These are phyloP conservation scores for Claviceps africana DNA, from an alignment of 2,329 filamentous ascomycete genomes.

Conservation along the genomic window DNA sequence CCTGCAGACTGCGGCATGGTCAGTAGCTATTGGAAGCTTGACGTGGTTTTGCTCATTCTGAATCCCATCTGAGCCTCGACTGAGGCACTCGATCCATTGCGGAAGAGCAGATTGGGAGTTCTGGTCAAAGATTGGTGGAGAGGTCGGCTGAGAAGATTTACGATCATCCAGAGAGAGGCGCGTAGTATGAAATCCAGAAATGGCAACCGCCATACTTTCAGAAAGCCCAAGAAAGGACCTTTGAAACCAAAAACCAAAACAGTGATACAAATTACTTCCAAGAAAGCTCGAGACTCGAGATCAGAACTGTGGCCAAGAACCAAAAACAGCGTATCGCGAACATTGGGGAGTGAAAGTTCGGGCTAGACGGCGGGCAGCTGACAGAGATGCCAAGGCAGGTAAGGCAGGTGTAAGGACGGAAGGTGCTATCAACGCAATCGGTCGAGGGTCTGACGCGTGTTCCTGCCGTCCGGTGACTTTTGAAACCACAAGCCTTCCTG, in stretches of 20 bases:
- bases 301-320: constrained; percentile 18
- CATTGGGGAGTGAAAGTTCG: constrained; percentile 20
- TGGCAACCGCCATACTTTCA: constrained; percentile 21
- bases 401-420: neutral
- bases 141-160: neutral
- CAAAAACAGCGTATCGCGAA: constrained; percentile 19
- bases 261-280: constrained; percentile 23
- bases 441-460: neutral
- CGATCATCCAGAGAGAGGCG: constrained; percentile 1
- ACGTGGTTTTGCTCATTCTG: neutral
- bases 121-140: neutral
- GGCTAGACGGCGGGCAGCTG: constrained; percentile 7
- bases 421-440: constrained; percentile 1
- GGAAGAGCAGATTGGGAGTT: neutral
- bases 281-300: constrained; percentile 15
- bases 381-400: neutral
- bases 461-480: neutral
- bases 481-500: neutral
- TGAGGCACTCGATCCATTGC: neutral
- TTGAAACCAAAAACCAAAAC: constrained; percentile 22
- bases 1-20: constrained; percentile 1
- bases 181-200: constrained; percentile 12
- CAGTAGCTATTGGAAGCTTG: constrained; percentile 12
- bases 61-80: neutral
- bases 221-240: constrained; percentile 13